These are phyloP conservation scores for Sordariomycetes sp. DNA, from an alignment of 2,329 filamentous ascomycete genomes.

Conservation along the genomic window DNA sequence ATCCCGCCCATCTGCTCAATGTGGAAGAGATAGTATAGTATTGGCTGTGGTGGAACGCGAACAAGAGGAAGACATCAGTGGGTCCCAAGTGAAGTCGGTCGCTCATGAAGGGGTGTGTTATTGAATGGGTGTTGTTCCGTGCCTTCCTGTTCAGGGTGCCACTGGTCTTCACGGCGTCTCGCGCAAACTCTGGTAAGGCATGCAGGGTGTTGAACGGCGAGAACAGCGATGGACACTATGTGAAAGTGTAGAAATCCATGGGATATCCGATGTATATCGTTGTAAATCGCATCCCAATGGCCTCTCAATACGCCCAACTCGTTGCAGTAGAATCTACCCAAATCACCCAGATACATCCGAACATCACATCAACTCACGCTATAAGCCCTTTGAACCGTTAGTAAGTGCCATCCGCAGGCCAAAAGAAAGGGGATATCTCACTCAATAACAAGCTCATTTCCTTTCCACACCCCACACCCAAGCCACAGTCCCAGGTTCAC, in stretches of 20 bases:
- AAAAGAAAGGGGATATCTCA: conserved; percentile 11
- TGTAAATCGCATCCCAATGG: neutral
- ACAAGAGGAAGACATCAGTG: too few relatives aligned
- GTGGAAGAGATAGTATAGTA: too few relatives aligned
- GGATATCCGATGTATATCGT: neutral
- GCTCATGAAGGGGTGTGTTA: too few relatives aligned
- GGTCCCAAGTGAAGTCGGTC: too few relatives aligned
- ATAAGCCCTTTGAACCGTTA: neutral
- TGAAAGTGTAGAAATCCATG: neutral
- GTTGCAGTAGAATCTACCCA: neutral
- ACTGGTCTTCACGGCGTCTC: neutral
- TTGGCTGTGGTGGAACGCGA: too few relatives aligned
- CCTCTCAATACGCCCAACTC: neutral
- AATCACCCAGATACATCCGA: neutral
- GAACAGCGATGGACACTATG: too few relatives aligned
- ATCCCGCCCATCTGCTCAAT: too few relatives aligned
- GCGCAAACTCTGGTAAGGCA: conserved; percentile 1
- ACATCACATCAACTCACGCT: neutral
- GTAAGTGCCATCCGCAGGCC: neutral
- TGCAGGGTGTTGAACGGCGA: too few relatives aligned
- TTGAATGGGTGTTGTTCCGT: too few relatives aligned
- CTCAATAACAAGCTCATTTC: conserved; percentile 31
- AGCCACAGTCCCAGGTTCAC: conserved; percentile 37
- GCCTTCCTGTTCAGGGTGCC: conserved; percentile 6
- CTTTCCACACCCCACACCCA: conserved; percentile 31